Conservation (phyloP, 495 filamentous ascomycete species). For the Penicillium chermesinum region DNA sequence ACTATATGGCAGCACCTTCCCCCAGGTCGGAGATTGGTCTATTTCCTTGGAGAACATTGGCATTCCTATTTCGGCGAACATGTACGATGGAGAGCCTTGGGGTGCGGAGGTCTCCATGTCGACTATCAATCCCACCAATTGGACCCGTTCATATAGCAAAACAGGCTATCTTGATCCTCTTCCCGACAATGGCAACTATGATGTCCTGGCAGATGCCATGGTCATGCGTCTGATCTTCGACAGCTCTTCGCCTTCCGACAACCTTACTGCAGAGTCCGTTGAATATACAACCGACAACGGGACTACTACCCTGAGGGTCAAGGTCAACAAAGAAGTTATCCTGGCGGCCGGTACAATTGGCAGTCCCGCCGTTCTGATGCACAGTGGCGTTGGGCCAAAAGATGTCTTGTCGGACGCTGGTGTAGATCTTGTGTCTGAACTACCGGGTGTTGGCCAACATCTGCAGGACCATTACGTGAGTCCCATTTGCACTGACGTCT, state of each 20-base stretch:
- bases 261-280: constrained; percentile 24
- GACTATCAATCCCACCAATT: constrained; percentile 29
- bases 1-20: constrained; percentile 22
- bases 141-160: constrained; percentile 32
- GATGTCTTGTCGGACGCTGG: constrained; percentile 30
- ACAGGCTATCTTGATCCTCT: constrained; percentile 41
- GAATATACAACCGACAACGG: constrained; percentile 29
- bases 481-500: not conserved
- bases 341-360: constrained; percentile 51
- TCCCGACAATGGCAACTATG: constrained; percentile 31
- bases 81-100: constrained; percentile 30
- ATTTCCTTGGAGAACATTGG: constrained; percentile 20
- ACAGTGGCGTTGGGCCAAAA: constrained; percentile 43
- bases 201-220: constrained; percentile 40
- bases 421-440: constrained; percentile 37
- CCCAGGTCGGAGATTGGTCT: constrained; percentile 28
- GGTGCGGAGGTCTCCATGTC: constrained; percentile 31
- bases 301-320: constrained; percentile 23
- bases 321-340: constrained; percentile 50
- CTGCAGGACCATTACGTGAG: constrained; percentile 45
- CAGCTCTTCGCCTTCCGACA: constrained; percentile 15
- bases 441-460: constrained; percentile 48
- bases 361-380: constrained; percentile 50
- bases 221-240: constrained; percentile 41
- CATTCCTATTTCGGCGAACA: constrained; percentile 19